Conservation (phyloP, 2,329 filamentous ascomycete species). For the Pseudogymnoascus sp. region DNA sequence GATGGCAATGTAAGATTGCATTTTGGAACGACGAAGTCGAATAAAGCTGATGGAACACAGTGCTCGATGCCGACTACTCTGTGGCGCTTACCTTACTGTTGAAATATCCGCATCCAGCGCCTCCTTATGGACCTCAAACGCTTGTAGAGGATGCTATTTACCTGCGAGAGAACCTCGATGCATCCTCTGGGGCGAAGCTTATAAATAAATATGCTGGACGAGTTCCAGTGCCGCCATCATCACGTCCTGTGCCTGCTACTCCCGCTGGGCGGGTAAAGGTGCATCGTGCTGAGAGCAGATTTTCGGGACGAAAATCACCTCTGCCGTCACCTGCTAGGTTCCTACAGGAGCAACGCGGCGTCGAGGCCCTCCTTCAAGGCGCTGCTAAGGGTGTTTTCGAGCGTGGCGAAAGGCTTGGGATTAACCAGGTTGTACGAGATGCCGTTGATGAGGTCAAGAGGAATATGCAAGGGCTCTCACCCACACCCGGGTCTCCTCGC, state of each 20-base stretch:
- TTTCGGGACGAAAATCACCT: conserved; percentile 23
- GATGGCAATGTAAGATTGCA: conserved; percentile 68
- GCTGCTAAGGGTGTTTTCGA: conserved; percentile 68
- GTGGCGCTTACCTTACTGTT: conserved; percentile 72
- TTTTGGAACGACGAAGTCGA: conserved; percentile 10
- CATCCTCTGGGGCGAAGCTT: conserved; percentile 53
- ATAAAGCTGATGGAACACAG: conserved; percentile 36
- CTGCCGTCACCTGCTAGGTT: conserved; percentile 28
- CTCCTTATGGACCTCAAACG: conserved; percentile 58
- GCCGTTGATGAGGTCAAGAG: conserved; percentile 71
- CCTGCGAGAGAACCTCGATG: conserved; percentile 55
- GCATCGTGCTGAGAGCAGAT: conserved; percentile 19
- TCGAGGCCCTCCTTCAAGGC: conserved; percentile 66
- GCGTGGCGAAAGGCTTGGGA: conserved; percentile 64
- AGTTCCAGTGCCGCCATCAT: conserved; percentile 32
- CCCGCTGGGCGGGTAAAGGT: conserved; percentile 21
- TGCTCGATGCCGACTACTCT: conserved; percentile 82
- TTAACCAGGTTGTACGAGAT: conserved; percentile 73
- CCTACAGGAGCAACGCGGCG: conserved; percentile 43
- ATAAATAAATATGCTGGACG: conserved; percentile 63
- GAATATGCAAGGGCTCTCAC: conserved; percentile 57
- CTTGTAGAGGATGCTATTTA: conserved; percentile 82
- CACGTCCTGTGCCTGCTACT: conserved; percentile 23
- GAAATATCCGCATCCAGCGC: conserved; percentile 64
- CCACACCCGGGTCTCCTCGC: conserved; percentile 21